Evolutionary conservation across 2,329 filamentous ascomycete genomes (phyloP).

Genomic region (Simplicillium aogashimaense): DNA sequence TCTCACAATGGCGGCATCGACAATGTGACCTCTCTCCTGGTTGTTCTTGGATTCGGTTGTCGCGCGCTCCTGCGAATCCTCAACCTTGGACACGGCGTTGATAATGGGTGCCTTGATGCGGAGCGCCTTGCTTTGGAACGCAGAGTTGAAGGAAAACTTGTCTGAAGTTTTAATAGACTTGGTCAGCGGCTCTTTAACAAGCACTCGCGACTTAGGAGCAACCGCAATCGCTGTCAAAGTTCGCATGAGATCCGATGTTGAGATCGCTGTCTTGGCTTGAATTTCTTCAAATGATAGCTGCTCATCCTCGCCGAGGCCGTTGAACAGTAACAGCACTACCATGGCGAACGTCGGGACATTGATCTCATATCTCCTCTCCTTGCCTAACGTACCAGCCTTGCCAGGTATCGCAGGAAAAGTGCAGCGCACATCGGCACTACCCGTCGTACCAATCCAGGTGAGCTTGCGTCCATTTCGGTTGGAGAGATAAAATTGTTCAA

Average conservation of each 20-base stretch:
- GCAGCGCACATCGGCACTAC: slow-evolving; percentile 79
- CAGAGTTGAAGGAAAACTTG: slow-evolving; percentile 70
- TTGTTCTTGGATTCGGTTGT: slow-evolving; percentile 69
- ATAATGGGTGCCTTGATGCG: slow-evolving; percentile 87
- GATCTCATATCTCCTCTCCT: slow-evolving; percentile 72
- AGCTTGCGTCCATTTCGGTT: slow-evolving; percentile 83
- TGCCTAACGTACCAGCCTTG: slow-evolving; percentile 51
- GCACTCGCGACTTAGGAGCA: slow-evolving; percentile 70
- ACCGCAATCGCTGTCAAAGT: slow-evolving; percentile 76
- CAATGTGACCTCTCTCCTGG: slow-evolving; percentile 57
- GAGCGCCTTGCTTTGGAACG: slow-evolving; percentile 72
- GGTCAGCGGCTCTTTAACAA: slow-evolving; percentile 70
- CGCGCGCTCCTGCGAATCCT: slow-evolving; percentile 59
- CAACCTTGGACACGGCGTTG: slow-evolving; percentile 72
- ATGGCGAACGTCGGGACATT: slow-evolving; percentile 91
- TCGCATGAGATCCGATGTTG: slow-evolving; percentile 60
- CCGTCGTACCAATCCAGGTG: slow-evolving; percentile 65
- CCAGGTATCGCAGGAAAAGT: slow-evolving; percentile 63
- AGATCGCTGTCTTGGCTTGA: slow-evolving; percentile 71
- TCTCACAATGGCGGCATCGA: slow-evolving; percentile 68
- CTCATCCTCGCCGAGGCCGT: slow-evolving; percentile 51
- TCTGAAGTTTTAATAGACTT: slow-evolving; percentile 71
- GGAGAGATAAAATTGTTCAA: slow-evolving; percentile 78
- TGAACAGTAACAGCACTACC: slow-evolving; percentile 84
- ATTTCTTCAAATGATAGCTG: slow-evolving; percentile 64